phyloP scores from a whole-genome alignment of 2,329 filamentous ascomycete genomes.

The Ramularia collo-cygni region DNA sequence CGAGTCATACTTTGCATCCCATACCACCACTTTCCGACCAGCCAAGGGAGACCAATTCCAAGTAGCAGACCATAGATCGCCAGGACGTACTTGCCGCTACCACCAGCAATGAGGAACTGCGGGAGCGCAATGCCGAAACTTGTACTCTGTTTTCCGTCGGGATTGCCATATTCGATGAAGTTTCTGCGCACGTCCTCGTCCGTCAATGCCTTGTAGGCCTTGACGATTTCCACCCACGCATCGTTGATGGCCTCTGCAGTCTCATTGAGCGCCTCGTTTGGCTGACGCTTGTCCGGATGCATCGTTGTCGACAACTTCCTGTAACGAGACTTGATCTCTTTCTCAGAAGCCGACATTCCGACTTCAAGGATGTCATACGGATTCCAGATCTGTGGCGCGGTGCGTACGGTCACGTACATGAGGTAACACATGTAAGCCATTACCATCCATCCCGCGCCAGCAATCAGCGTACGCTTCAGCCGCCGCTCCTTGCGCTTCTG shows the following conservation, averaged over 20 bases:
- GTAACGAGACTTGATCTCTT: conserved; percentile 87
- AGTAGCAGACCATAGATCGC: conserved; percentile 82
- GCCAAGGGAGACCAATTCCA: conserved; percentile 82
- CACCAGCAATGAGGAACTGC: conserved; percentile 84
- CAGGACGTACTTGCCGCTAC: conserved; percentile 91
- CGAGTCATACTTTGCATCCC: conserved; percentile 88
- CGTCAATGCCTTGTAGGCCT: conserved; percentile 95
- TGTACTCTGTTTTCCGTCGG: conserved; percentile 95
- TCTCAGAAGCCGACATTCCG: conserved; percentile 74
- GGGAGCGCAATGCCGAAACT: conserved; percentile 96
- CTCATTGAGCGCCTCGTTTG: conserved; percentile 80
- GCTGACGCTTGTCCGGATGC: conserved; percentile 88
- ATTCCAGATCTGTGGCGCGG: conserved; percentile 78
- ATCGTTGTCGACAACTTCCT: conserved; percentile 75
- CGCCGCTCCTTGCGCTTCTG: conserved; percentile 86
- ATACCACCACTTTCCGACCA: conserved; percentile 98
- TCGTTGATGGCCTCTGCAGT: conserved; percentile 79
- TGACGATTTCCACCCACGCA: conserved; percentile 88
- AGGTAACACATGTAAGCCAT: conserved; percentile 92
- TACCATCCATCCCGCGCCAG: conserved; percentile 68
- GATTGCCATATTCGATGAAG: conserved; percentile 90
- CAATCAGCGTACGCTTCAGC: conserved; percentile 74
- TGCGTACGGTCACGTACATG: conserved; percentile 69
- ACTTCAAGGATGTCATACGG: conserved; percentile 92
- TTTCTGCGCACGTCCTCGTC: conserved; percentile 97